These are phyloP conservation scores for Pichia sp. DNA, from an alignment of 1,139 yeast genomes.

Conservation along the genomic window DNA sequence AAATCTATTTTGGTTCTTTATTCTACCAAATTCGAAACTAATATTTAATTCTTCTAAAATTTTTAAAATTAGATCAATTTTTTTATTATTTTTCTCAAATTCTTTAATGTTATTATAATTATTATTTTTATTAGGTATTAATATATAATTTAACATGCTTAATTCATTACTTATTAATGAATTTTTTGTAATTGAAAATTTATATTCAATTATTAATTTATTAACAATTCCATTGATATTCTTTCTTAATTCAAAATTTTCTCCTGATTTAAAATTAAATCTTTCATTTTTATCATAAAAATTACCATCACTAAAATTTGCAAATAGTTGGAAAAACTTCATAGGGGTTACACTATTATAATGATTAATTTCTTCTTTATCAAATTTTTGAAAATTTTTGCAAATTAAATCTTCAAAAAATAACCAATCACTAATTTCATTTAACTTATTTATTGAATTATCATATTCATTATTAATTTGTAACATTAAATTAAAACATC, in stretches of 20 bases:
- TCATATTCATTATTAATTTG: constrained; percentile 42
- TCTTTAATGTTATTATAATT: constrained; percentile 24
- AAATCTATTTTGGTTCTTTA: no score
- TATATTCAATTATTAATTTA: constrained; percentile 7
- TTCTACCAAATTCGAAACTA: constrained; percentile 10
- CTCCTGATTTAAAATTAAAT: constrained; percentile 10
- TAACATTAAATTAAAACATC: constrained; percentile 61
- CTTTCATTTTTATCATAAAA: no score
- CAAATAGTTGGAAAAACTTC: constrained; percentile 59
- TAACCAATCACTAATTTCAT: constrained; percentile 70
- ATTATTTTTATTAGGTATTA: constrained; percentile 34
- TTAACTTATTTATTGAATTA: constrained; percentile 49
- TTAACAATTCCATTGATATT: constrained; percentile 16
- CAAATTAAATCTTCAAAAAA: constrained; percentile 54
- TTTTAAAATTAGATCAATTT: constrained; percentile 1
- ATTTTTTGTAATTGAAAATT: constrained; percentile 2
- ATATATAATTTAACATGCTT: constrained; percentile 42
- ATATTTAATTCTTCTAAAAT: constrained; percentile 4
- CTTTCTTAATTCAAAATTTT: constrained; percentile 20
- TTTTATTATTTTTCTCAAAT: constrained; percentile 23
- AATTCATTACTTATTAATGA: constrained; percentile 32
- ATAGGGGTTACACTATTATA: no score
- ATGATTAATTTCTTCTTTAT: constrained; percentile 43
- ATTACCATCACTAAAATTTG: constrained; percentile 42
- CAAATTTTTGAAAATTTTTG: constrained; percentile 26